Evolutionary conservation across 352 stramenopile genomes (phyloP).

Genomic region (Blastocystis sp.): DNA sequence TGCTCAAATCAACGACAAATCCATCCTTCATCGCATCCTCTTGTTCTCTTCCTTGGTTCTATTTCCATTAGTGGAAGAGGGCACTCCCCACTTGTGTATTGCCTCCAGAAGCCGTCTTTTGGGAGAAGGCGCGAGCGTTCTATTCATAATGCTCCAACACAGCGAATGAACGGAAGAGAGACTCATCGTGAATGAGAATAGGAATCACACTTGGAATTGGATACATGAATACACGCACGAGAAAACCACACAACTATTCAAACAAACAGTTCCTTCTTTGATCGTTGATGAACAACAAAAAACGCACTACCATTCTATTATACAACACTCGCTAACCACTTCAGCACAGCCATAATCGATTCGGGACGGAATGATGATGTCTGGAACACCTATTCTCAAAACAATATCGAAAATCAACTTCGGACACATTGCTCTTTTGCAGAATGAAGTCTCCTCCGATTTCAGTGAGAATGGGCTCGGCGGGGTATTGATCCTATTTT

Average conservation of each 20-base stretch:
- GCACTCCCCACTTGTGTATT: too few species aligned
- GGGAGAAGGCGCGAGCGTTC: too few species aligned
- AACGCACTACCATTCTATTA: not conserved
- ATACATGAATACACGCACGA: too few species aligned
- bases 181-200: too few species aligned
- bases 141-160: too few species aligned
- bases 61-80: not conserved
- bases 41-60: not conserved
- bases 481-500: not conserved
- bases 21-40: constrained; percentile 8
- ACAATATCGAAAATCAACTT: not conserved
- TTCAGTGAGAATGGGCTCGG: not conserved
- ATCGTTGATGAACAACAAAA: not conserved
- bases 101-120: too few species aligned
- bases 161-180: too few species aligned
- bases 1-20: constrained; percentile 35
- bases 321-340: constrained; percentile 32
- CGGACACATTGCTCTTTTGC: not conserved
- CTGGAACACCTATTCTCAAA: constrained; percentile 40
- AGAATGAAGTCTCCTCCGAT: not conserved
- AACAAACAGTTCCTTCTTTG: not conserved
- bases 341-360: not conserved
- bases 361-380: constrained; percentile 3
- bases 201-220: too few species aligned
- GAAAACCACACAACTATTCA: too few species aligned